Conservation (phyloP, 176 grass and related monocot genomes). For the Avena sativa region DNA sequence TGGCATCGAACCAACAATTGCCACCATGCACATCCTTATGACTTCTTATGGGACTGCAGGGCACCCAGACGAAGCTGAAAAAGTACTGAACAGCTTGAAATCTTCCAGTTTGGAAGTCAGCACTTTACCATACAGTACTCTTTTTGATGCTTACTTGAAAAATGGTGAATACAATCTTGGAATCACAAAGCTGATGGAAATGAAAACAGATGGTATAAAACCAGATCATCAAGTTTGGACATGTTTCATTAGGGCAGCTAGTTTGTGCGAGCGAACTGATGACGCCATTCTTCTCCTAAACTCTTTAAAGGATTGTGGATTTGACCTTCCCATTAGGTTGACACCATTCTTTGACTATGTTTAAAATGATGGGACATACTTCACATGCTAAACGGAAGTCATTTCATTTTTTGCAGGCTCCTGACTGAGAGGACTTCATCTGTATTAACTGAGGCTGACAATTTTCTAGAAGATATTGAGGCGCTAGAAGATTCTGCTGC, state of each 20-base stretch:
- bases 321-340: constrained; percentile 91
- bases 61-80: constrained; percentile 83
- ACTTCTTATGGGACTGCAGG: constrained; percentile 79
- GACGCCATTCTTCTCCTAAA: constrained; percentile 77
- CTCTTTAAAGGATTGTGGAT: constrained; percentile 72
- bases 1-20: constrained; percentile 75
- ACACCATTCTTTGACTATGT: constrained; percentile 23
- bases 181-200: constrained; percentile 72
- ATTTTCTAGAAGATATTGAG: constrained; percentile 61
- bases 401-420: constrained; percentile 61
- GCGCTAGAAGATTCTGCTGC: constrained; percentile 68
- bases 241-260: constrained; percentile 91
- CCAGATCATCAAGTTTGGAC: constrained; percentile 95
- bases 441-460: constrained; percentile 59
- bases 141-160: constrained; percentile 91
- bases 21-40: constrained; percentile 96
- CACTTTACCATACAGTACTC: constrained; percentile 86
- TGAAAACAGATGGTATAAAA: constrained; percentile 81
- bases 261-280: constrained; percentile 78
- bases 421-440: constrained; percentile 62
- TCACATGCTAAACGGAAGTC: background rate
- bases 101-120: constrained; percentile 64
- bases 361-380: constrained; percentile 27
- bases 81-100: constrained; percentile 83
- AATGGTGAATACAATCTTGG: constrained; percentile 76